Evolutionary conservation across 2,329 filamentous ascomycete species (phyloP), one percentile per base, ranked within the genome.

Genomic region (Trichophyton schoenleinii): DNA sequence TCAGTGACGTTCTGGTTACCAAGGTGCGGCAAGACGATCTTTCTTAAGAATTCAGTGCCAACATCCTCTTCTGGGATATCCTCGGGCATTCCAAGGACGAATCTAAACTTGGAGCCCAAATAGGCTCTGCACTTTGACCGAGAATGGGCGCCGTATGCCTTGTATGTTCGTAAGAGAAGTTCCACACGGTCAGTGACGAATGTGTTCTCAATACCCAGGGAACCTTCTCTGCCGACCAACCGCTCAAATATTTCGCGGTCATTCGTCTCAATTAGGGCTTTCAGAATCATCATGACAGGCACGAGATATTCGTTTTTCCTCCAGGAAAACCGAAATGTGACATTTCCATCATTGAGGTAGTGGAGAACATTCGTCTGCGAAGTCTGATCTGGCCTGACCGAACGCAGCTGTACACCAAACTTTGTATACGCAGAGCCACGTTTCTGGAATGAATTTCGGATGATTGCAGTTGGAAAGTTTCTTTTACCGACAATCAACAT

Each of bases 241-340:
- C 88, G 88, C 74, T 97, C 91, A 63, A 95, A 97, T 52, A 99
- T 94, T 71, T 96, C 91, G 62, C 90, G 85, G 71, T 99, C 94
- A 71, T 96, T 99, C 15, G 94, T 99, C 73, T 99, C 92, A 1
- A 94, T 83, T 58, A 99, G 79, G 0, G 94, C 92, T 78, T 97
- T 99, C 66, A 99, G 77, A 38, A 99, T 85, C 92, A 99, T 97
- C 82, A 96, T 86, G 64, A 91, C 88, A 0, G 94, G 94, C 1
- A 99, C 83, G n/a, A 99, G 83, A 70, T 90, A 99, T 74, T 99
- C 94, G 67, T 91, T 90, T 77, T 99, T 99, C 67, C 91, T 83
- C 92, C 92, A 99, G 5, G 92, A 96, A 75, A 99, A 99, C 61
- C 94, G 83, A 76, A 99, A 96, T 0, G 90, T 97, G 68, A 97